phyloP scores from a whole-genome alignment of 345 rosid species.

The Passiflora organensis region DNA sequence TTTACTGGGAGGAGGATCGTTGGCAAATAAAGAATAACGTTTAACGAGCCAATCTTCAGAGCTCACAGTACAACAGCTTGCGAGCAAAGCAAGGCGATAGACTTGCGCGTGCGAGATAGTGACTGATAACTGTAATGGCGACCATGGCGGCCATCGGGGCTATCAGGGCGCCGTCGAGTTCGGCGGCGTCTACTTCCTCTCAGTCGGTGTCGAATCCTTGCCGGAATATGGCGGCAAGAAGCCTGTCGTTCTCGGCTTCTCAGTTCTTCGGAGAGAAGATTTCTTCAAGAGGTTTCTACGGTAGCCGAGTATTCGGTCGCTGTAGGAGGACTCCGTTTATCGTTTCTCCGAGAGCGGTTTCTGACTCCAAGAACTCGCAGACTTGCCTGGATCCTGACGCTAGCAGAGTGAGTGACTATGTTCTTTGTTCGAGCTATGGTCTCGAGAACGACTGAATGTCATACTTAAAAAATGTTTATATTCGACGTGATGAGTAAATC shows the following conservation, averaged over 20 bases:
- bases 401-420: conserved; percentile 72
- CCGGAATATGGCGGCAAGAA: conserved; percentile 7
- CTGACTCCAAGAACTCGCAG: conserved; percentile 81
- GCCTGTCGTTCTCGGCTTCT: conserved; percentile 56
- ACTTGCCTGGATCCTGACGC: conserved; percentile 99
- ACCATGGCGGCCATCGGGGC: conserved; percentile 45
- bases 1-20: no score
- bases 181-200: conserved; percentile 16
- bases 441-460: no score
- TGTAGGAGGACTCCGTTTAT: conserved; percentile 32
- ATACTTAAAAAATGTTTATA: not conserved
- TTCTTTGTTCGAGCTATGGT: no score
- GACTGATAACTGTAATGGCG: no score
- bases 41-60: no score
- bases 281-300: conserved; percentile 9
- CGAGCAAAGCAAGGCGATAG: no score
- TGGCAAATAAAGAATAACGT: no score
- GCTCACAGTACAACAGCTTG: no score
- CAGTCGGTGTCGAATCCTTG: conserved; percentile 13
- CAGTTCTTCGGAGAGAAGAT: conserved; percentile 44
- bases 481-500: not conserved
- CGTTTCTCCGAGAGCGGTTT: conserved; percentile 80
- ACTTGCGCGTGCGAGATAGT: no score
- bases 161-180: conserved; percentile 25
- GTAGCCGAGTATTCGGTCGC: conserved; percentile 2